A percentile compares a stretch with the other conserved stretches of the same genome.
Conservation (phyloP, 2,329 filamentous ascomycete species). For the Aureobasidium subglaciale region DNA sequence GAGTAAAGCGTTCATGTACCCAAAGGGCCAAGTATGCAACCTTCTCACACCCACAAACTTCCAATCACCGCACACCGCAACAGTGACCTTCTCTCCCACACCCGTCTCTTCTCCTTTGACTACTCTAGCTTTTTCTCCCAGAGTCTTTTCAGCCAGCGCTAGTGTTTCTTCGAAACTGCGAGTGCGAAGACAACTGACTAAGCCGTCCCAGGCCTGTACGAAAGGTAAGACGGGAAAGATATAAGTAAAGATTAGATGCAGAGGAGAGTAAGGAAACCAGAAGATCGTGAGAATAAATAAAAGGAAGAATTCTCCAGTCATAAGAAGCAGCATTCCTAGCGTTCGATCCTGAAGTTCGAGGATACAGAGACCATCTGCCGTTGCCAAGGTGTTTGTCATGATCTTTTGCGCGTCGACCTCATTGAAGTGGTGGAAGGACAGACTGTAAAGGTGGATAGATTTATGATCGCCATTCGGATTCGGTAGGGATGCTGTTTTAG, state of each 20-base stretch:
- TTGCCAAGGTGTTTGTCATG: constrained; percentile 57
- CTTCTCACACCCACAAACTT: constrained; percentile 33
- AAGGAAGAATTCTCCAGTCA: constrained; percentile 35
- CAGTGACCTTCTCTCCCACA: constrained; percentile 31
- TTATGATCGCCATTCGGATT: constrained; percentile 17
- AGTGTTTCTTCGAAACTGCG: constrained; percentile 60
- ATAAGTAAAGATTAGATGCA: constrained; percentile 60
- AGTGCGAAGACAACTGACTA: constrained; percentile 60
- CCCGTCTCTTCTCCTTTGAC: constrained; percentile 14
- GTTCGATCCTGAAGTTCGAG: constrained; percentile 65
- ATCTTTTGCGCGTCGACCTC: constrained; percentile 55
- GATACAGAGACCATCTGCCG: constrained; percentile 61
- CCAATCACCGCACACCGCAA: constrained; percentile 32
- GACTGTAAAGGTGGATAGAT: constrained; percentile 63
- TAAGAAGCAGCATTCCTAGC: constrained; percentile 25
- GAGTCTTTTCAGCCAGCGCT: constrained; percentile 42
- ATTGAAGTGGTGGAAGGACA: constrained; percentile 72
- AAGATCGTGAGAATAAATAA: constrained; percentile 48
- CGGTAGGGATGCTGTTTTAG: constrained; percentile 3
- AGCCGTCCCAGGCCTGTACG: constrained; percentile 61
- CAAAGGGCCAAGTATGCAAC: constrained; percentile 42
- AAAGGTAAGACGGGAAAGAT: constrained; percentile 60
- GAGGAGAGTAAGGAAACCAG: constrained; percentile 45
- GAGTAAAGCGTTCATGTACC: constrained; percentile 42
- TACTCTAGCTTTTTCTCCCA: constrained; percentile 39